Evolutionary conservation across 768 basidiomycete genomes (phyloP), one percentile per base, ranked within the genome.

Genomic region (Podaxis rugospora): DNA sequence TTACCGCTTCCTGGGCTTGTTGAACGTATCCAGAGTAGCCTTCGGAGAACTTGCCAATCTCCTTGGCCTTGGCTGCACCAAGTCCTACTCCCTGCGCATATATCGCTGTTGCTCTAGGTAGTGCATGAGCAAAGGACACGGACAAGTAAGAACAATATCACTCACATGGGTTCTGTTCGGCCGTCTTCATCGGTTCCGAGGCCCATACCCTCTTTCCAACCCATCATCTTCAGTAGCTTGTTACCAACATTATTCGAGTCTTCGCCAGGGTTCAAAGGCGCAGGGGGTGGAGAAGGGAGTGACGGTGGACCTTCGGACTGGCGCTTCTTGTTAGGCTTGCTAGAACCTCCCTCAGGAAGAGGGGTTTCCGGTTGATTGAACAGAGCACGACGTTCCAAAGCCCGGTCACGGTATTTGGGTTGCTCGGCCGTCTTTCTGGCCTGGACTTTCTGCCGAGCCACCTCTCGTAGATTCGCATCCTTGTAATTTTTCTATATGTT

Each of bases 151-250:
- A 52, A 14, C 40, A 47, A 63, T 47, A 52, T 51, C 1, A 79
- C 89, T 52, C 72, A 90, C 87, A 98, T 86, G 11, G 95, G 95
- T 59, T 95, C 93, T 10, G 93, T 87, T 59, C 94, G 75, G 47
- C 95, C 95, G 55, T 92, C 90, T 3, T 90, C 90, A 51, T 81
- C 81, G 5, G 85, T 81, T 0, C 96, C 96, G 42, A 98, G 74
- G 1, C 96, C 95, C 14, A 83, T 86, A 5, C 95, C 95, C 67
- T 90, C 90, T 64, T 82, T 91, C 95, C 95, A 98, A 0, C 96
- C 97, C 95, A 98, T 98, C 85, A 96, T 95, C 72, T 93, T 93
- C 64, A 98, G 72, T 60, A 99, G 71, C 69, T 93, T 95, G 69
- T 95, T 95, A 5, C 97, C 97, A 10, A 93, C 83, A 66, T 98